A percentile compares a stretch with the other conserved stretches of the same genome.
Conservation (phyloP, 345 rosid species). For the Populus deltoides region DNA sequence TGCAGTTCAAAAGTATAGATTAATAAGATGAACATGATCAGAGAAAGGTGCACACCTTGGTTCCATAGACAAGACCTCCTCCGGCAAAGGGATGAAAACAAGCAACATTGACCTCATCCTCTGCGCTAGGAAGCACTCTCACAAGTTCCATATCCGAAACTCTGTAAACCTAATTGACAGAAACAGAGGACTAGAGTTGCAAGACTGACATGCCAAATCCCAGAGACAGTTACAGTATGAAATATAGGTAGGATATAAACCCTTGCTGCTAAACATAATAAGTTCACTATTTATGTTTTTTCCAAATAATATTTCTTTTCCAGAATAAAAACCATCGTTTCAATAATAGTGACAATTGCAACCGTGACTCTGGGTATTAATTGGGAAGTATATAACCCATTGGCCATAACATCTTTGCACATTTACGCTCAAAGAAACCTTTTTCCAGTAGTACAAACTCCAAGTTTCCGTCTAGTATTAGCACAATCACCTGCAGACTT, state of each 20-base stretch:
- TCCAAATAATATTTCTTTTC: background rate
- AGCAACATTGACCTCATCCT: constrained; percentile 89
- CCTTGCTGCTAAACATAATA: background rate
- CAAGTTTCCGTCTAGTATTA: background rate
- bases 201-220: too few relatives aligned
- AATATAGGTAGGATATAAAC: background rate
- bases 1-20: background rate
- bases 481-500: background rate
- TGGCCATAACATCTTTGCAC: background rate
- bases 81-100: constrained; percentile 88
- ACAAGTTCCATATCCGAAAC: constrained; percentile 89
- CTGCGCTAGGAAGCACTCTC: constrained; percentile 81
- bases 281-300: background rate
- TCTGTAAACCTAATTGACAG: constrained; percentile 57
- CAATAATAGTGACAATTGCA: background rate
- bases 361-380: background rate
- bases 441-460: background rate
- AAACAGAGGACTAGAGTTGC: background rate
- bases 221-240: too few relatives aligned
- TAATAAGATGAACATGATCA: background rate
- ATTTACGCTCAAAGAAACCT: background rate
- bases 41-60: constrained; percentile 46
- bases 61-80: constrained; percentile 84
- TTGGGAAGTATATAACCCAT: background rate
- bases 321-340: background rate